Evolutionary conservation across 2,329 filamentous ascomycete species (phyloP).

Genomic region (Myriosclerotinia scirpicola): DNA sequence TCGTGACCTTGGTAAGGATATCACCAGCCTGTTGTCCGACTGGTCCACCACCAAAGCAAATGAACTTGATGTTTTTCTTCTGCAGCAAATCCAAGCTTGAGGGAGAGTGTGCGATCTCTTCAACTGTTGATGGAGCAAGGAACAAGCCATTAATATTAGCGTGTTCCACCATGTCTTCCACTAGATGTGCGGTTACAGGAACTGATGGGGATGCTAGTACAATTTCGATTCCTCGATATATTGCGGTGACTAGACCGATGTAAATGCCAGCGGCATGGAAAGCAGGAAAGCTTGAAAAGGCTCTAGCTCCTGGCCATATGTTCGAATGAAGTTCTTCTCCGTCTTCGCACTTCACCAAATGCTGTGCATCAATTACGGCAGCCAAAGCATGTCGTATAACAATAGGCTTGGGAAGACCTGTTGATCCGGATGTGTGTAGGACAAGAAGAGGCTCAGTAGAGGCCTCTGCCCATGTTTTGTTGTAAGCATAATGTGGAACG

Average conservation of each 20-base stretch:
- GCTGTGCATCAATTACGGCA: slow-evolving; percentile 4
- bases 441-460: slow-evolving; percentile 19
- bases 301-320: background rate
- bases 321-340: background rate
- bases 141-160: slow-evolving; percentile 6
- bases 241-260: background rate
- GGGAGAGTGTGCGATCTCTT: slow-evolving; percentile 16
- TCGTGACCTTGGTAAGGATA: slow-evolving; percentile 11
- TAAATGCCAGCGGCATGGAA: slow-evolving; percentile 16
- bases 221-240: background rate
- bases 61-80: slow-evolving; percentile 12
- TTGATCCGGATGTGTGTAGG: slow-evolving; percentile 29
- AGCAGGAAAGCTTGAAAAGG: slow-evolving; percentile 14
- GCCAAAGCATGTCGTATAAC: slow-evolving; percentile 15
- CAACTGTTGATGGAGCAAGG: slow-evolving; percentile 22
- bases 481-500: slow-evolving; percentile 23
- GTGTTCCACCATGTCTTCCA: slow-evolving; percentile 19
- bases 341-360: background rate
- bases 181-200: slow-evolving; percentile 15
- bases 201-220: slow-evolving; percentile 16
- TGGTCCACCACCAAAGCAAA: slow-evolving; percentile 17
- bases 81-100: slow-evolving; percentile 11
- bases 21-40: slow-evolving; percentile 20
- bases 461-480: slow-evolving; percentile 34
- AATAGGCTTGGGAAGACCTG: slow-evolving; percentile 29